Base-by-base conservation (phyloP, 1,284 basidiomycete genomes). In the Blastosporella zonata region DNA sequence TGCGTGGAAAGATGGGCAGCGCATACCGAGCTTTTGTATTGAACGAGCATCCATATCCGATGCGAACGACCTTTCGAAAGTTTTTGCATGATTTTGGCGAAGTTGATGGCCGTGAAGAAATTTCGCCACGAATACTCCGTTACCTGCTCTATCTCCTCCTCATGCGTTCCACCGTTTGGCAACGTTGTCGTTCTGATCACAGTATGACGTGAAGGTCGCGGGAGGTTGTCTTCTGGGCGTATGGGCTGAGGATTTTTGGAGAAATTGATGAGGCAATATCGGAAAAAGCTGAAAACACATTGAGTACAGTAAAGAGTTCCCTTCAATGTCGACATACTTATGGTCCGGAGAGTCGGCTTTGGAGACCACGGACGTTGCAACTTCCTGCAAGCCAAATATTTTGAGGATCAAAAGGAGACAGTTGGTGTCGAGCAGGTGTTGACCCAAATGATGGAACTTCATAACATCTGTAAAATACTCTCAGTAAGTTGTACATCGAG, bases 21-120 rank as follows among this genome's bases (percentile, higher is more conserved):
- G 70, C 86, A 65, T 57, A 93, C 94, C 35, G 93, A 95, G 64
- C 92, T 96, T 75, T 99, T 99, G 75, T 99, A 98, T 66, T 98
- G 94, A 18, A 97, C 93, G 53, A 99, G 77, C 79, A 99, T 87
- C 73, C 92, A 86, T 55, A 99, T 97, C 18, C 97, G 81, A 66
- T 98, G 94, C 6, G 92, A 91, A 35, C 94, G 87, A 58, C 90
- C 84, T 69, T 99, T 99, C 1, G 94, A 96, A 55, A 99, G 68
- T 70, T 98, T 98, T 67, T 99, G 97, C 80, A 99, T 87, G 56
- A 99, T 92, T 65, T 94, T 94, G 21, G 96, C 91, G 64, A 98
- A 97, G 67, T 98, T 98, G 71, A 98, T 96, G n/a, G 87, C 86
- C 7, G 93, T 84, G 69, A 98, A 99, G 68, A 99, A 97, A 70